Percentiles rank a stretch among this genome's conserved stretches.
Evolutionary conservation across 2,329 filamentous ascomycete genomes (phyloP).

Genomic region (Teratosphaeria nubilosa): DNA sequence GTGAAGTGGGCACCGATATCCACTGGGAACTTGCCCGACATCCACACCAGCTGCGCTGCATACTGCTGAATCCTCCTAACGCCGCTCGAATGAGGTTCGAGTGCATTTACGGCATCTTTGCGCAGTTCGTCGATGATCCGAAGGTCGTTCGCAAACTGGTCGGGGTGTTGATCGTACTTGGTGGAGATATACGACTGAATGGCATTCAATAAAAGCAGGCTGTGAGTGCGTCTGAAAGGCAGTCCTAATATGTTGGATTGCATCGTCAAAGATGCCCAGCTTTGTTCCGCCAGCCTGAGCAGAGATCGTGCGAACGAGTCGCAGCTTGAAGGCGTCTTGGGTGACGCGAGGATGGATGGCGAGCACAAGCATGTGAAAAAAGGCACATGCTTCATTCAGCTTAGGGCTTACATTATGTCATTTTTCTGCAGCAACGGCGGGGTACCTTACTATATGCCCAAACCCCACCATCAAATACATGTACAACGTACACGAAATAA

Average conservation of each 20-base stretch:
- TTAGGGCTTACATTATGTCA: no score
- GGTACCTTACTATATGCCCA: not conserved
- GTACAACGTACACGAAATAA: no score
- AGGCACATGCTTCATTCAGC: no score
- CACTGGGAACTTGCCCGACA: slow-evolving; percentile 90
- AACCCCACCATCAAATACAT: no score
- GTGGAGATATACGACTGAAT: slow-evolving; percentile 92
- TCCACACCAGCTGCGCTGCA: slow-evolving; percentile 85
- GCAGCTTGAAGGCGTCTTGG: not conserved
- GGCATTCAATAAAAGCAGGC: slow-evolving; percentile 66
- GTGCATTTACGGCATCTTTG: slow-evolving; percentile 75
- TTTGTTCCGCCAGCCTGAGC: not conserved
- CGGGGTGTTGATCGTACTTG: slow-evolving; percentile 97
- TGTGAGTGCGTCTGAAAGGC: slow-evolving; percentile 78
- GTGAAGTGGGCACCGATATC: slow-evolving; percentile 93
- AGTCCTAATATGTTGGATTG: slow-evolving; percentile 27
- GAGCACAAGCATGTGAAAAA: not conserved
- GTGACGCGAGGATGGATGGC: not conserved
- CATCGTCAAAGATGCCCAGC: not conserved
- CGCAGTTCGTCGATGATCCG: slow-evolving; percentile 76
- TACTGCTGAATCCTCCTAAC: slow-evolving; percentile 83
- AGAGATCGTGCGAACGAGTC: not conserved
- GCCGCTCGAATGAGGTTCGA: slow-evolving; percentile 78
- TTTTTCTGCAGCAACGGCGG: not conserved
- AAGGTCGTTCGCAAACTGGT: slow-evolving; percentile 88